These are phyloP conservation scores for Sporothrix globosa DNA, from an alignment of 2,329 filamentous ascomycete species.

Conservation along the genomic window DNA sequence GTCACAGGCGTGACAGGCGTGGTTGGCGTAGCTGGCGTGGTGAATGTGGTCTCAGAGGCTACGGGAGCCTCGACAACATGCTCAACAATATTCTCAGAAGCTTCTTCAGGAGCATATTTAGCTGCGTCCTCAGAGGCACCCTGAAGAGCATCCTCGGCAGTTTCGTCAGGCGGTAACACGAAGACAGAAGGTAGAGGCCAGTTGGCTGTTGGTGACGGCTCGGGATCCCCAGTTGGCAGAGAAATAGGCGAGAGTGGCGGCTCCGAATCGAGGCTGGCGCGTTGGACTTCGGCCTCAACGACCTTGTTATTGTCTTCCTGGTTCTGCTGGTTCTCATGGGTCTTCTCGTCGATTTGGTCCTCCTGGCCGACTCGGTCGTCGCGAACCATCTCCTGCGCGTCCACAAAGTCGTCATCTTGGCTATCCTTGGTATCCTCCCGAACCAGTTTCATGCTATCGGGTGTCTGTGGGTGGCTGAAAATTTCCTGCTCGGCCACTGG, in stretches of 20 bases:
- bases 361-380: not conserved
- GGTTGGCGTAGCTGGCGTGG: not conserved
- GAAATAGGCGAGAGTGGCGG: conserved; percentile 22
- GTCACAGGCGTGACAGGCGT: not conserved
- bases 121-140: not conserved
- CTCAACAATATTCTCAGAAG: not conserved
- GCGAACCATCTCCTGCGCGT: not conserved
- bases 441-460: not conserved
- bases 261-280: not conserved
- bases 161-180: not conserved
- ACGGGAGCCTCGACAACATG: not conserved
- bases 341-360: no score
- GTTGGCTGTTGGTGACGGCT: conserved; percentile 33
- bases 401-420: not conserved
- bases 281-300: not conserved
- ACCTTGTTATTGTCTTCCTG: not conserved
- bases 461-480: conserved; percentile 13
- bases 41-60: not conserved
- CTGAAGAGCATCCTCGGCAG: no score
- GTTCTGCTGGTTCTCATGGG: not conserved
- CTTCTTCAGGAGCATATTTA: not conserved
- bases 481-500: not conserved
- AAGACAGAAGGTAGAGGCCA: conserved; percentile 35
- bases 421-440: not conserved
- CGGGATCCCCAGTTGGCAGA: conserved; percentile 10